A percentile compares a stretch with the other conserved stretches of the same genome.
phyloP scores from a whole-genome alignment of 192 early-diverging fungal genomes.

The Coemansia sp. region DNA sequence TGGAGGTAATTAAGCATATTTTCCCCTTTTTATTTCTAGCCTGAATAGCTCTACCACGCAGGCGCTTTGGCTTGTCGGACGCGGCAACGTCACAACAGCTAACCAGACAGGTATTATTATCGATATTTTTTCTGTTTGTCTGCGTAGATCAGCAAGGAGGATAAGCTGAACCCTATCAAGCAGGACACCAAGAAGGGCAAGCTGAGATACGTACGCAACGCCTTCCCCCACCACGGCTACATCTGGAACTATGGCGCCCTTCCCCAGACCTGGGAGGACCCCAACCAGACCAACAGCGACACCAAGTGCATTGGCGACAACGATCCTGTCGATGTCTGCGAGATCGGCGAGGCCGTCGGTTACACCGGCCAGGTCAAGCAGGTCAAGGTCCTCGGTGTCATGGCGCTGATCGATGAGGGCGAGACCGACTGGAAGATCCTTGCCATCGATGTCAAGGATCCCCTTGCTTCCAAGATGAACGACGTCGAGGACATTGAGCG shows the following conservation, averaged over 20 bases:
- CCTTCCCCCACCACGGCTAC: slow-evolving; percentile 99
- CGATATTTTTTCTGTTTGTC: too few species aligned
- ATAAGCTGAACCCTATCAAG: slow-evolving; percentile 96
- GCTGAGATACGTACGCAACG: slow-evolving; percentile 96
- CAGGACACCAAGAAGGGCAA: slow-evolving; percentile 99
- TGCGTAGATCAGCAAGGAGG: slow-evolving; percentile 88
- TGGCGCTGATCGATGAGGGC: slow-evolving; percentile 98
- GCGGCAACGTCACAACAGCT: too few species aligned
- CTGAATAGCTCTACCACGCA: too few species aligned
- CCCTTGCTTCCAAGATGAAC: slow-evolving; percentile 94
- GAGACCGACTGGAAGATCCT: slow-evolving; percentile 99
- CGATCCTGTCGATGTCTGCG: slow-evolving; percentile 96
- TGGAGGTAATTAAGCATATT: slow-evolving; percentile 65
- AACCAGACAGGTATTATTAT: too few species aligned
- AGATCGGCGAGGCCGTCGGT: slow-evolving; percentile 95
- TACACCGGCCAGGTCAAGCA: slow-evolving; percentile 96
- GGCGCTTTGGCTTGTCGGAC: too few species aligned
- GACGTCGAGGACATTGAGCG: slow-evolving; percentile 99
- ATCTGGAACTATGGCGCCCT: slow-evolving; percentile 99
- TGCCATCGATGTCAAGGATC: slow-evolving; percentile 96
- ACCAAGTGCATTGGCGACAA: slow-evolving; percentile 96
- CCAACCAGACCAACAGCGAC: slow-evolving; percentile 81
- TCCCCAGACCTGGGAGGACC: slow-evolving; percentile 99
- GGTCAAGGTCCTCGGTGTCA: slow-evolving; percentile 97
- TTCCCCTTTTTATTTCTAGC: too few species aligned